Evolutionary conservation across 768 basidiomycete genomes (phyloP), one percentile per base, ranked within the genome.

Genomic region (Pisolithus albus): DNA sequence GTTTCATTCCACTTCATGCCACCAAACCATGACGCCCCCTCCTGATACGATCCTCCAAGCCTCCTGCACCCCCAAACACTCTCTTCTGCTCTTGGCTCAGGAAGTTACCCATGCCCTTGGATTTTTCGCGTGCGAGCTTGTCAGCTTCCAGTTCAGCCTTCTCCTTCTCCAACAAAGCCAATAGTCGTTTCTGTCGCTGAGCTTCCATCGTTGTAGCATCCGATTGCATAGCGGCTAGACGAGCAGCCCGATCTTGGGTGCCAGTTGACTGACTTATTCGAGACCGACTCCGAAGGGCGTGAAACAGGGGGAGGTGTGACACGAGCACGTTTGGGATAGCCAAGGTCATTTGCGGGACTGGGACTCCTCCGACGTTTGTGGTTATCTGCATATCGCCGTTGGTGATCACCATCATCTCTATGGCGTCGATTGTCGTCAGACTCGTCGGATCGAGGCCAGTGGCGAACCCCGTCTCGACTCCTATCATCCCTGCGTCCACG

Each of bases 211-310:
- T 66, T n/a, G 73, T 66, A 1, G 95, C 95, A 52, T 85, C 81
- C 2, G 77, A 69, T 21, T 84, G 70, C 95, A 98, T 98, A 5
- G 92, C 87, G 0, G 91, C 94, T 26, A 98, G 74, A n/a, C 89
- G 84, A 24, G 88, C 87, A 3, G 84, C 83, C 32, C 93, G 85
- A 26, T 84, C 86, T 1, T 77, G 74, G 7, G 68, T 63, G 47
- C 59, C 53, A n/a, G 46, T 64, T 59, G 32, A 62, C 47, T 28
- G 52, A 26, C 23, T 59, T 58, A 18, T 48, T 42, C 56, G 63
- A 50, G 9, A 26, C 23, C 1, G 47, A 52, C n/a, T 52, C 46
- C 7, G 55, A 51, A 41, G 54, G 52, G n/a, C 50, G 47, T 16
- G 52, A 44, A 36, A 54, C 45, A 41, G 68, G 60, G 26, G 66